Evolutionary conservation across 2,329 filamentous ascomycete genomes (phyloP), one percentile per base, ranked within the genome.

Genomic region (Sclerotinia spermophila): DNA sequence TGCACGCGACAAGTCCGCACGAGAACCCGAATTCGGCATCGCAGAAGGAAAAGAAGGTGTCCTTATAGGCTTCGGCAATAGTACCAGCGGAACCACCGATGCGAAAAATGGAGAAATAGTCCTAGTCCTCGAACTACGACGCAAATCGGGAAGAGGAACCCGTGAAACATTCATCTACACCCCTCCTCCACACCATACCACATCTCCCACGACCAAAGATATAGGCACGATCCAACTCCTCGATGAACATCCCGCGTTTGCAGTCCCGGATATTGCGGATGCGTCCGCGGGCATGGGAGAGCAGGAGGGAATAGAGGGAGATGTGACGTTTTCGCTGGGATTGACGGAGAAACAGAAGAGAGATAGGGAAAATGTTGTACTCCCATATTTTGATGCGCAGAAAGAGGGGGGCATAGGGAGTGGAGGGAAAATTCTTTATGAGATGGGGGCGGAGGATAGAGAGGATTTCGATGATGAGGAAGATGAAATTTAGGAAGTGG

Each of bases 371-470:
- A 92, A 92, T 0, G 92, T 99, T 13, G 92, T 98, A 55, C 80
- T 98, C 80, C 96, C 96, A 24, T 98, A 99, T 80, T 97, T 96
- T 81, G 96, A 99, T 83, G 96, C 96, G 35, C 96, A 99, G 85
- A 92, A 89, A 68, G 91, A 90, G 62, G 86, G 89, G 67, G 90
- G 89, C 0, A 86, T 88, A 0, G 94, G 94, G 0, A 93, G 97
- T 77, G 95, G 96, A 6, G 96, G 96, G 0, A 86, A 95, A 72
- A 99, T 99, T 74, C 79, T 99, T 77, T 99, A 99, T 80, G 95
- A 98, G 76, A 97, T 98, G 92, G 95, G 94, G 1, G 87, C 89
- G 73, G 96, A 98, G 82, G 96, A 99, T 81, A 94, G 98, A 79
- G 98, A 97, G 82, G 94, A 97, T 76, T 94, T 97, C 71, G 94